Evolutionary conservation across 805 yeast genomes (phyloP).

Genomic region (Pichia phayaonensis): DNA sequence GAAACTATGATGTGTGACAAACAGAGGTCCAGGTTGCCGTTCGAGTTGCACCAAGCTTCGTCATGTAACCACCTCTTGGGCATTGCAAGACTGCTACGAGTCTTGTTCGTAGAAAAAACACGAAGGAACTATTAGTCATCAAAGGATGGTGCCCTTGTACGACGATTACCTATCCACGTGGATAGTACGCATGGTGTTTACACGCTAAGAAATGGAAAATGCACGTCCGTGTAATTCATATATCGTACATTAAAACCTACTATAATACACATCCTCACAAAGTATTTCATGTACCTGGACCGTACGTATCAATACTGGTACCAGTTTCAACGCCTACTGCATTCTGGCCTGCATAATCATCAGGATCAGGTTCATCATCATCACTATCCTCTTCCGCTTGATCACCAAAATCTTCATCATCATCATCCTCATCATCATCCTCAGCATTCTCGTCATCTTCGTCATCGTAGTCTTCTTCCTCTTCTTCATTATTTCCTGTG

Average conservation of each 20-base stretch:
- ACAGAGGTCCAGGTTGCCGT: too few species aligned
- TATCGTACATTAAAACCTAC: neutral
- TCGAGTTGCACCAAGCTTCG: too few species aligned
- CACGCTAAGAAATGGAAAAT: too few species aligned
- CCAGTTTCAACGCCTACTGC: neutral
- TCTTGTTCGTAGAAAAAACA: too few species aligned
- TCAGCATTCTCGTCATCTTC: neutral
- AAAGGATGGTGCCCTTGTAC: too few species aligned
- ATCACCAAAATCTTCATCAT: neutral
- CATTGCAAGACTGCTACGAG: too few species aligned
- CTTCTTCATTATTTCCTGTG: neutral
- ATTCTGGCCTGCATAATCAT: neutral
- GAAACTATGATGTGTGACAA: too few species aligned
- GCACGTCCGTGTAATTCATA: too few species aligned
- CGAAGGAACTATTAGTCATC: too few species aligned
- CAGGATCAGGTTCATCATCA: neutral
- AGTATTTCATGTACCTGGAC: neutral
- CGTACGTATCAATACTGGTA: neutral
- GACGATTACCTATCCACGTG: too few species aligned
- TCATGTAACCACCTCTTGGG: too few species aligned
- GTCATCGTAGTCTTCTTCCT: neutral
- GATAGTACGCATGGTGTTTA: too few species aligned
- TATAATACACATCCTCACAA: neutral
- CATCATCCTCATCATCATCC: constrained; percentile 5
- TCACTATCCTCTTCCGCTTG: neutral